Evolutionary conservation across 2,329 filamentous ascomycete species (phyloP), one percentile per base, ranked within the genome.

Genomic region (Aureobasidium subglaciale): DNA sequence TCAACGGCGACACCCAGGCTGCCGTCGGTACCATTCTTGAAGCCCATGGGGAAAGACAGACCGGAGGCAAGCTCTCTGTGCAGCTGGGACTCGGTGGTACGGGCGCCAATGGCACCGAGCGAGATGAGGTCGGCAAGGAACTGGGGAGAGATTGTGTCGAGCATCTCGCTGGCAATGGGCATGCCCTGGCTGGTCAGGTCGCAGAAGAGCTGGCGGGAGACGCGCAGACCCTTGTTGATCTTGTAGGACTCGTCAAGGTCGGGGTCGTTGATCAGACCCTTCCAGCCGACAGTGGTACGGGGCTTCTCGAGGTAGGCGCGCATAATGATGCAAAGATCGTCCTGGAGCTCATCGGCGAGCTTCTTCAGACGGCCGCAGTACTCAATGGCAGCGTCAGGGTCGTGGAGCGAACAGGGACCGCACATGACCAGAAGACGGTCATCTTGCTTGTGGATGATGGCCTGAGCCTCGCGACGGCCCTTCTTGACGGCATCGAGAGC

Each of bases 21-120:
- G 38, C 93, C 93, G 67, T 99, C 93, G 22, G 93, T 99, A 59
- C 93, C 93, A 74, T 99, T 99, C 84, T 99, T 99, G 86, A 96
- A 99, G 58, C 93, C 93, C 63, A 99, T 91, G 20, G 93, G 93
- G 86, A 96, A 97, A 57, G 89, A 95, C 54, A 97, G 81, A 64
- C 93, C 93, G 25, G 88, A 95, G 5, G 93, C 93, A 60, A 99
- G 83, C 77, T 99, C 93, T 61, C 93, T 87, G 76, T 99, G 93
- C 62, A 97, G 79, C 76, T 99, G 93, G 56, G 88, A 93, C 77
- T 99, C 93, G 48, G 93, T 99, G 40, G 93, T 99, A 63, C 93
- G 84, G 40, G 93, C 93, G 60, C 93, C 93, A 67, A 99, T 95
- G 57, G 93, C 93, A 59, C 93, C 93, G 24, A 97, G 85, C 0